phyloP scores from a whole-genome alignment of 179 eudicot species.

The Beta macrorhiza region DNA sequence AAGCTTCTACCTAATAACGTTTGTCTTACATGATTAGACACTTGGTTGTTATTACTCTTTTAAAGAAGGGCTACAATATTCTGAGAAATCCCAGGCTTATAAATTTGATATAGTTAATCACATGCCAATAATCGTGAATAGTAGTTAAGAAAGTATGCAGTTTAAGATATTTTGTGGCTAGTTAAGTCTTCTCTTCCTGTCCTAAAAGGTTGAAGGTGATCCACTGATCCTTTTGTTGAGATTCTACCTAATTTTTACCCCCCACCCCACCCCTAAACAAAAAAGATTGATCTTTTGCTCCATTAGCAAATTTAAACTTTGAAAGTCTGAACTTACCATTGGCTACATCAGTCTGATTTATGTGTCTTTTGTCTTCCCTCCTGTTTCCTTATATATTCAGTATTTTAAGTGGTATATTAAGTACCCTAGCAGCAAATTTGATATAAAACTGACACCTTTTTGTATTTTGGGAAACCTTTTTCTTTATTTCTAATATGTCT shows the following conservation, averaged over 20 bases:
- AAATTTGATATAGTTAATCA: neutral
- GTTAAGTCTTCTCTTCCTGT: neutral
- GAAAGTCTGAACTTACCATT: neutral
- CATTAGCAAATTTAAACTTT: neutral
- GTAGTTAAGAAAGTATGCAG: neutral
- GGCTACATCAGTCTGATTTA: neutral
- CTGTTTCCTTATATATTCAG: neutral
- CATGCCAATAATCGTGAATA: neutral
- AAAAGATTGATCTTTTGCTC: neutral
- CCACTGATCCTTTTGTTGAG: neutral
- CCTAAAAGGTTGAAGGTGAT: neutral
- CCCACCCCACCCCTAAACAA: neutral
- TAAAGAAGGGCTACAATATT: neutral
- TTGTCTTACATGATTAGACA: neutral
- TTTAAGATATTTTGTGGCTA: no score
- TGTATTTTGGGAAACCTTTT: neutral
- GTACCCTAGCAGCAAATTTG: neutral
- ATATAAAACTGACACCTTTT: neutral
- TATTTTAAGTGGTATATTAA: neutral
- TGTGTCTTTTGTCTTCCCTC: neutral
- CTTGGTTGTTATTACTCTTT: neutral
- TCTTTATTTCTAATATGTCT: neutral
- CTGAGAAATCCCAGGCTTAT: neutral
- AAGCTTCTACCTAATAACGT: neutral
- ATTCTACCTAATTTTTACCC: neutral